Evolutionary conservation across 768 basidiomycete species (phyloP), one percentile per base, ranked within the genome.

Genomic region (Rhizopogon roseolus): DNA sequence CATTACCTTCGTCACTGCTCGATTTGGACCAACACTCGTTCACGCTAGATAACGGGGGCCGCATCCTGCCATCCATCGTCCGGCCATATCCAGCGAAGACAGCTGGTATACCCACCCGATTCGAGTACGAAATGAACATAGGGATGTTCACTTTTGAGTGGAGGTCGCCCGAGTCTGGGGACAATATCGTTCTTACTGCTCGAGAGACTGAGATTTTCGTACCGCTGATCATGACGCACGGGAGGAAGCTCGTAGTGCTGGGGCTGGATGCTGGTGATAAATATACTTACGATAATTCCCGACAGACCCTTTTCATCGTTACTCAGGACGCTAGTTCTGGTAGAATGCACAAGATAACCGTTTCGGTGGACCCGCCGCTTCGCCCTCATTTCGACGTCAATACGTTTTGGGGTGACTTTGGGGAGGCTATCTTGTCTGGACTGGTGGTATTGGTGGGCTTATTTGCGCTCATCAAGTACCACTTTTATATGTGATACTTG

Each of bases 11-110:
- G 0, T 78, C 78, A 0, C 64, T 83, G 39, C 73, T 87, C 11
- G 78, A 77, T 57, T 76, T 79, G 52, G 76, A 79, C 8, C 89
- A 90, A 67, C 73, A 72, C 17, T 77, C 84, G 2, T 74, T 79
- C n/a, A 81, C 84, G 5, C 76, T 94, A 32, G 93, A 98, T 66
- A 85, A 86, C 42, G 94, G 95, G 3, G 88, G 76, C 0, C 76
- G 95, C 16, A 84, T 95, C 42, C 74, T 98, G 2, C 71, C 81
- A 13, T 78, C 88, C 4, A 70, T 97, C 49, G 92, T 96, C 25
- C 83, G 96, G 2, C 96, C 96, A 4, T 97, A 98, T 67, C 82
- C 93, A 1, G 83, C 92, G 49, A 96, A 95, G 66, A 89, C 87
- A 0, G 90, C 93, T 1, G 96, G 96, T 10, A 81, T 90, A 14